Conservation (phyloP, 139 green algal species). For the Tetradesmus obliquus region DNA sequence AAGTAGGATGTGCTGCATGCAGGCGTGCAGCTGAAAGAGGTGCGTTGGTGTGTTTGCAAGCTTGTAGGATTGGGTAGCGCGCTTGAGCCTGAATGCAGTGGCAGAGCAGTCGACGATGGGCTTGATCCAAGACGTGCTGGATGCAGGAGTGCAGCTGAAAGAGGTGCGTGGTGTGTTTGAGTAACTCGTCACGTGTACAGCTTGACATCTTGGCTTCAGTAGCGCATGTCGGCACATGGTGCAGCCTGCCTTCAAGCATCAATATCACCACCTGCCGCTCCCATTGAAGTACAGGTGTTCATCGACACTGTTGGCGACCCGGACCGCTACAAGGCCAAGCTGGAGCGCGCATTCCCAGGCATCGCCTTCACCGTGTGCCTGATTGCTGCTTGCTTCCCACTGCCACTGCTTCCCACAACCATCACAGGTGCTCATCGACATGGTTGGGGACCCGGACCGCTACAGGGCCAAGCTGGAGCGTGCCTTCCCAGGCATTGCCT, state of each 20-base stretch:
- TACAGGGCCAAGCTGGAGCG: conserved; percentile 56
- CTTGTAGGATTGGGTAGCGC: background rate
- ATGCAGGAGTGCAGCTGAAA: conserved; percentile 71
- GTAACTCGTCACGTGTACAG: too few species aligned
- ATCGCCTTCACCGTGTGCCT: conserved; percentile 80
- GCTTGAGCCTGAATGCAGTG: conserved; percentile 73
- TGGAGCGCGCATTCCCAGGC: conserved; percentile 71
- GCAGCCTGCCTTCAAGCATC: too few species aligned
- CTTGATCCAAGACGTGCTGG: conserved; percentile 75
- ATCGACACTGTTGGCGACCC: conserved; percentile 96
- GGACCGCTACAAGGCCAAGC: conserved; percentile 56
- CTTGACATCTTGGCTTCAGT: too few species aligned
- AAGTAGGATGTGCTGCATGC: conserved; percentile 58
- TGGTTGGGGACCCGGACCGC: conserved; percentile 87
- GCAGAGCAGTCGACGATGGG: conserved; percentile 72
- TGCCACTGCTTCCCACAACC: too few species aligned
- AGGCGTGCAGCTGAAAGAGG: conserved; percentile 58
- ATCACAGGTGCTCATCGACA: conserved; percentile 90
- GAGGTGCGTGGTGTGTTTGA: conserved; percentile 50
- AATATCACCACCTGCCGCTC: too few species aligned
- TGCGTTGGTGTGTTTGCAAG: background rate
- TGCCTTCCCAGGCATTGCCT: conserved; percentile 77
- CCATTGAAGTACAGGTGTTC: conserved; percentile 70
- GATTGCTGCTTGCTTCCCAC: conserved; percentile 40
- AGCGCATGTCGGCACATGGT: too few species aligned